Evolutionary conservation across 257 asterid species (phyloP).

Genomic region (Echium plantagineum): DNA sequence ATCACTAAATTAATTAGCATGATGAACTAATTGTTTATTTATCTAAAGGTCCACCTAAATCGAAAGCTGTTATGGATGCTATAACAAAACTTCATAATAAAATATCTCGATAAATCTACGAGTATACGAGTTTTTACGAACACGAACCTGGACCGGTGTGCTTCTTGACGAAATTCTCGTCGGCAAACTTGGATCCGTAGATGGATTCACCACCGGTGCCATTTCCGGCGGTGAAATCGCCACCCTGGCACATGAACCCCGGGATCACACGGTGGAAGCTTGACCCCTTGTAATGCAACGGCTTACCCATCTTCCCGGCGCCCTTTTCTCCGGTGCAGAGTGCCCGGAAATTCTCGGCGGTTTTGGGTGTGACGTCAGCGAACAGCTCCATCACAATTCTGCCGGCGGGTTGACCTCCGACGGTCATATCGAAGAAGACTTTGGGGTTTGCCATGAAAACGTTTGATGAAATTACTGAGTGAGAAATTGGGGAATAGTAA

Average conservation of each 20-base stretch:
- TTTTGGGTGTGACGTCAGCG: slow-evolving; percentile 44
- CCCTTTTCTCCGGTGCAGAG: slow-evolving; percentile 77
- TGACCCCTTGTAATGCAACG: slow-evolving; percentile 68
- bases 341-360: slow-evolving; percentile 60
- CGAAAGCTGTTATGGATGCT: too few relatives aligned
- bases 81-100: too few relatives aligned
- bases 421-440: slow-evolving; percentile 59
- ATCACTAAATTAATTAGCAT: too few relatives aligned
- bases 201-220: slow-evolving; percentile 73
- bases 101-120: too few relatives aligned
- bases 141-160: slow-evolving; percentile 35
- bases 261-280: slow-evolving; percentile 68
- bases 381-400: slow-evolving; percentile 58
- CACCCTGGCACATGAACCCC: slow-evolving; percentile 72
- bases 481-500: too few relatives aligned
- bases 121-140: too few relatives aligned
- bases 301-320: slow-evolving; percentile 43
- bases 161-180: slow-evolving; percentile 57
- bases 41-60: too few relatives aligned
- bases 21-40: too few relatives aligned
- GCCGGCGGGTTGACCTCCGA: slow-evolving; percentile 49
- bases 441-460: slow-evolving; percentile 40
- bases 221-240: slow-evolving; percentile 70
- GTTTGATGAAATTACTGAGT: too few relatives aligned
- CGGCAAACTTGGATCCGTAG: slow-evolving; percentile 48